Percentiles rank a stretch among this genome's conserved stretches.
phyloP scores from a whole-genome alignment of 768 basidiomycete species.

The Calocybe cyanea region DNA sequence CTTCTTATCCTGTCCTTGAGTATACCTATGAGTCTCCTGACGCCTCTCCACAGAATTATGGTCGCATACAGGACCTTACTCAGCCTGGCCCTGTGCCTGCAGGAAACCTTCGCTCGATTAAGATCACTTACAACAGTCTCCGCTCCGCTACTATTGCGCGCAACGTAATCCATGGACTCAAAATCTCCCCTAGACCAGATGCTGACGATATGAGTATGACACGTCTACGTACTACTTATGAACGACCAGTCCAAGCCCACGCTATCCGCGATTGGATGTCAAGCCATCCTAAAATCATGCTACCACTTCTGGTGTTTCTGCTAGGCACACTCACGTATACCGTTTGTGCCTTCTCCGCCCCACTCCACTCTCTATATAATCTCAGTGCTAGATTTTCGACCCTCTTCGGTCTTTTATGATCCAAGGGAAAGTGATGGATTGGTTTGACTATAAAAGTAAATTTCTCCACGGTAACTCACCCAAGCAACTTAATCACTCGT shows the following conservation, averaged over 20 bases:
- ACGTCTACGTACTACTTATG: constrained; percentile 52
- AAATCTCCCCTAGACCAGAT: constrained; percentile 24
- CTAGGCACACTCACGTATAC: constrained; percentile 89
- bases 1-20: background rate
- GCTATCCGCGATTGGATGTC: constrained; percentile 75
- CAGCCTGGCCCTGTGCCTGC: constrained; percentile 58
- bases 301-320: constrained; percentile 81
- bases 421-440: constrained; percentile 74
- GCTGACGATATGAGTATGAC: constrained; percentile 33
- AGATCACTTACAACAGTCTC: constrained; percentile 56
- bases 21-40: constrained; percentile 5
- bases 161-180: constrained; percentile 71
- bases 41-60: constrained; percentile 64
- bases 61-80: constrained; percentile 66
- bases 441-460: constrained; percentile 77
- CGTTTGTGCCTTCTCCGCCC: constrained; percentile 35
- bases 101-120: constrained; percentile 63
- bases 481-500: background rate
- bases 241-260: constrained; percentile 63
- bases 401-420: constrained; percentile 85
- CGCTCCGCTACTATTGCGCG: constrained; percentile 78
- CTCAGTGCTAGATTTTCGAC: constrained; percentile 71
- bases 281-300: constrained; percentile 79
- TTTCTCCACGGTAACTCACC: background rate
- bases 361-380: background rate